Evolutionary conservation across 352 stramenopile genomes (phyloP).

Genomic region (Globisporangium camurandrum): DNA sequence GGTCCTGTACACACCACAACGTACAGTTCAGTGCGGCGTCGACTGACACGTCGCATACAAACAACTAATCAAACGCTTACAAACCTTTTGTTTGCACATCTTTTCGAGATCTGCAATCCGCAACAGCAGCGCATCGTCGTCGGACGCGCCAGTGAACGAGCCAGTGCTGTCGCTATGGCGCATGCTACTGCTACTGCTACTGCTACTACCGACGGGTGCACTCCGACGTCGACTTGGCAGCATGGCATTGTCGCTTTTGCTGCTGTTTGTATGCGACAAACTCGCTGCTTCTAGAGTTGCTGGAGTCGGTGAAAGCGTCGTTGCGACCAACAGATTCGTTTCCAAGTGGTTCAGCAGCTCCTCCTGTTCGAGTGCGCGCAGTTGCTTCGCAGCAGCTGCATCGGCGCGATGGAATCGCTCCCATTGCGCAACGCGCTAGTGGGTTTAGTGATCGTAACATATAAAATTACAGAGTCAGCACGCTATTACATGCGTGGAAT

Average conservation of each 20-base stretch:
- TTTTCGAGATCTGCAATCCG: conserved; percentile 65
- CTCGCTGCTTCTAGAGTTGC: background rate
- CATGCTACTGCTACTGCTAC: background rate
- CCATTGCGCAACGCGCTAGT: conserved; percentile 55
- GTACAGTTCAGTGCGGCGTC: too few species aligned
- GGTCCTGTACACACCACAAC: conserved; percentile 31
- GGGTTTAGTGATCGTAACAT: too few species aligned
- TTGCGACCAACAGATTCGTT: conserved; percentile 22
- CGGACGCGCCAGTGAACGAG: too few species aligned
- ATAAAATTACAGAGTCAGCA: background rate
- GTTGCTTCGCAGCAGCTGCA: conserved; percentile 20
- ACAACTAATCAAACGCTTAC: background rate
- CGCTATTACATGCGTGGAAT: background rate
- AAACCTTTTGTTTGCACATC: conserved; percentile 66
- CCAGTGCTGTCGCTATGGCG: background rate
- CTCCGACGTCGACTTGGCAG: conserved; percentile 6
- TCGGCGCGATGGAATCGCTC: conserved; percentile 47
- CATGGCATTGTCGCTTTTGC: background rate
- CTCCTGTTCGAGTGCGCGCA: conserved; percentile 40
- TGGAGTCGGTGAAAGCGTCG: conserved; percentile 12
- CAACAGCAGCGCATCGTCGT: conserved; percentile 16
- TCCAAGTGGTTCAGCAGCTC: conserved; percentile 48
- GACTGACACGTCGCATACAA: too few species aligned
- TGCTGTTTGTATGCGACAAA: conserved; percentile 1
- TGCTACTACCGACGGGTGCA: conserved; percentile 7